Base-by-base conservation (phyloP, 768 basidiomycete species). In the Dacryopinax primogenitus region DNA sequence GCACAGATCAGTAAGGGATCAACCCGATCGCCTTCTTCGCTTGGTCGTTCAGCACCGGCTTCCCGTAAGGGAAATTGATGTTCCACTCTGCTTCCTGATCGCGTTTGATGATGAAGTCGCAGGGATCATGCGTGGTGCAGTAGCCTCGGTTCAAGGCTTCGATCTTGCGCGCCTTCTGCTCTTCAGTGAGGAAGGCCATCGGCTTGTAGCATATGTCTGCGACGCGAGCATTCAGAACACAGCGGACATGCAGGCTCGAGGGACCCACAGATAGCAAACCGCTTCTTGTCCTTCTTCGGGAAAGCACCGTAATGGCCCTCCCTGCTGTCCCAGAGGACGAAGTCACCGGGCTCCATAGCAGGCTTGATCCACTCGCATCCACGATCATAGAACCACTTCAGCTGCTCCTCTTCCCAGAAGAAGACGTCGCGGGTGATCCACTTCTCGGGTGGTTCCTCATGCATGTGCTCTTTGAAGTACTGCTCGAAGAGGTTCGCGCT, bases 361-460 rank as follows among this genome's bases (percentile, higher is more conserved):
- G 73, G 70, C 67, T 75, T 75, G 62, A 68, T 63, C 66, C 67
- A 72, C 41, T 71, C 70, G 63, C 68, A 73, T 6, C 74, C 74
- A 16, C 65, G 65, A 30, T 71, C 73, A 18, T 66, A 33, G 30
- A 73, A 66, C 74, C 74, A 75, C 58, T 72, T 61, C 21, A 72
- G 65, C 33, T 70, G 69, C 9, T 69, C 66, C 15, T 69, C 67
- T 47, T 68, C 68, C 51, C 65, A 67, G 44, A 1, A 63, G 64
- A 69, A 68, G 2, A 63, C 66, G 37, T 34, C 41, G 3, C 67
- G 65, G 4, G 39, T 34, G 1, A 63, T 67, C 26, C 44, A 73
- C 62, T 65, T 66, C 66, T 76, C 74, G 39, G 71, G 66, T 64
- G 51, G 51, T 30, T 58, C 51, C 26, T 28, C 26, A 30, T 58